Percentiles rank a stretch among this genome's conserved stretches.
phyloP scores from a whole-genome alignment of 352 stramenopile genomes.

The Phytopythium ostracodes region DNA sequence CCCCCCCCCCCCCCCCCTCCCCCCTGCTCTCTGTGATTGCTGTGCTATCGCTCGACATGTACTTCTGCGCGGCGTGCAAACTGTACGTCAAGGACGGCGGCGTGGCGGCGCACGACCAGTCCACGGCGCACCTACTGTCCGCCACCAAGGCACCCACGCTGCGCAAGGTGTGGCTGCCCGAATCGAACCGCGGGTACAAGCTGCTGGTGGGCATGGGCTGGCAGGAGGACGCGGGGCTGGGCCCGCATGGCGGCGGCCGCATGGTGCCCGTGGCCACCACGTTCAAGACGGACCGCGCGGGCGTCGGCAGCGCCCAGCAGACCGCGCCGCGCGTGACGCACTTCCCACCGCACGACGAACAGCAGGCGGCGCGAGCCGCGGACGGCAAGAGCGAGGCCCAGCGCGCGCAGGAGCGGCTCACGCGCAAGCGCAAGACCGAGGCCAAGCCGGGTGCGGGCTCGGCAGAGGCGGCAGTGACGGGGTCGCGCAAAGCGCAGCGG shows the following conservation, averaged over 20 bases:
- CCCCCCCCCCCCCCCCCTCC: no score
- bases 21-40: no score
- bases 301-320: constrained; percentile 26
- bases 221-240: constrained; percentile 38
- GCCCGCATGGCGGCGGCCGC: constrained; percentile 26
- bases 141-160: constrained; percentile 37
- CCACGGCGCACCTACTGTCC: constrained; percentile 44
- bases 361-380: constrained; percentile 22
- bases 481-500: constrained; percentile 36
- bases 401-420: constrained; percentile 36
- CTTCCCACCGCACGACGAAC: constrained; percentile 30
- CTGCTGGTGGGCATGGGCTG: constrained; percentile 59
- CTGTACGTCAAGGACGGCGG: constrained; percentile 55
- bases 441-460: constrained; percentile 14
- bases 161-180: constrained; percentile 60
- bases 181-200: constrained; percentile 64
- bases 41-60: no score
- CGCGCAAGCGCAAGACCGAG: constrained; percentile 42
- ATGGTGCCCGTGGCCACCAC: constrained; percentile 43
- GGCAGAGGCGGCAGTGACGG: neutral
- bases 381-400: constrained; percentile 34
- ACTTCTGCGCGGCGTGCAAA: constrained; percentile 59
- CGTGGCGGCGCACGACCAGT: constrained; percentile 47
- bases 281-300: constrained; percentile 50
- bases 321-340: constrained; percentile 30